Evolutionary conservation across 176 grass and related monocot genomes (phyloP), one percentile per base, ranked within the genome.

Genomic region (Avena atlantica): DNA sequence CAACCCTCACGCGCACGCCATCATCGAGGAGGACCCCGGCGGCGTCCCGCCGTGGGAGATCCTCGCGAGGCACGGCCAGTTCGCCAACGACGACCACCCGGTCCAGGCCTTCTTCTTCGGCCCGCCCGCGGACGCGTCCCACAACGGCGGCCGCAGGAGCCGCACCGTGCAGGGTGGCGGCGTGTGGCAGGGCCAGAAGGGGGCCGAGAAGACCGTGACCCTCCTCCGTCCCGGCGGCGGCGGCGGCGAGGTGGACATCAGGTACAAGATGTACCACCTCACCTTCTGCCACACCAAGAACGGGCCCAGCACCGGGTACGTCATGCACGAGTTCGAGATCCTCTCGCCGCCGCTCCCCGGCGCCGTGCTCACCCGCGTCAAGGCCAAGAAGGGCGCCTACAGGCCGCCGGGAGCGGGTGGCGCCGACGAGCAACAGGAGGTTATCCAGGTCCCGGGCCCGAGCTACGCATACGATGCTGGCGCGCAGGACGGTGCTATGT

Each of bases 21-120:
- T 87, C 45, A 17, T 82, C 70, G 79, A 87, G n/a, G 70, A 1
- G 5, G 59, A 87, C 70, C 58, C 59, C 17, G 17, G 3, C 6
- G 82, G 58, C 69, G 63, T 50, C 70, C 70, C 79, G 11, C 79
- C 70, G 11, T 87, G 86, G 86, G 79, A 82, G 15, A 10, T 87
- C 31, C 11, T 87, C 27, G 20, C 11, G 6, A 60, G 27, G 3
- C 1, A 53, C 44, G 24, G 53, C 55, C 78, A 52, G 56, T 40
- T 0, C 19, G 66, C 2, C 19, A 50, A 21, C 58, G 14, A 31
- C 47, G 47, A 56, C 48, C 48, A 76, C 1, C 59, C 70, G 47
- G 59, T 44, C 59, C 48, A 82, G 0, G 70, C 79, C 70, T 82
- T 87, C 79, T 87, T 87, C 79, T 82, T 80, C 29, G 1, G 0